phyloP scores from a whole-genome alignment of 805 yeast genomes.

The Komagataella pastoris region DNA sequence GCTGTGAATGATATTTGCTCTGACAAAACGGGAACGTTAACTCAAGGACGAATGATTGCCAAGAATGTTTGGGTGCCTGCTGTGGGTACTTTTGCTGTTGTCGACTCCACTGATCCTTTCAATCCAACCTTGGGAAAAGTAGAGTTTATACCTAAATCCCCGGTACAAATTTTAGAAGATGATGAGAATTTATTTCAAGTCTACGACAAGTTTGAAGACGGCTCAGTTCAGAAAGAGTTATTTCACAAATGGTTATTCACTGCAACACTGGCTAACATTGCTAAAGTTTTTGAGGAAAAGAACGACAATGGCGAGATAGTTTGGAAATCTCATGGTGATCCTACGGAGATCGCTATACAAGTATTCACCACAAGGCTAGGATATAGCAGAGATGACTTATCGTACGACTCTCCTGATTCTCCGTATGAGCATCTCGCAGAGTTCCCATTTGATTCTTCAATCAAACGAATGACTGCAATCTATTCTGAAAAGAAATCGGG shows the following conservation, averaged over 20 bases:
- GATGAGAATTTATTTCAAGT: slow-evolving; percentile 16
- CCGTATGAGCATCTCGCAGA: slow-evolving; percentile 37
- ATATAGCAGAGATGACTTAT: slow-evolving; percentile 28
- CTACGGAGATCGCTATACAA: slow-evolving; percentile 82
- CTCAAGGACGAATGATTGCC: slow-evolving; percentile 73
- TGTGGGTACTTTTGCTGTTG: slow-evolving; percentile 41
- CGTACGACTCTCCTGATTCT: slow-evolving; percentile 20
- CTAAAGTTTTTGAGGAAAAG: slow-evolving; percentile 40
- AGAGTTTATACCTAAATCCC: slow-evolving; percentile 19
- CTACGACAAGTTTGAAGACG: slow-evolving; percentile 7
- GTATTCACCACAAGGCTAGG: slow-evolving; percentile 55
- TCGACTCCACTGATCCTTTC: slow-evolving; percentile 44
- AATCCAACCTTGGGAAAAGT: slow-evolving; percentile 50
- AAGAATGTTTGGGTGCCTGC: slow-evolving; percentile 57
- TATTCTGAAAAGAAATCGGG: slow-evolving; percentile 23
- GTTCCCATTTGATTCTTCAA: slow-evolving; percentile 63
- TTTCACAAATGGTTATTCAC: slow-evolving; percentile 42
- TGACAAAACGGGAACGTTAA: slow-evolving; percentile 73
- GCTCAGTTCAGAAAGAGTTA: slow-evolving; percentile 5
- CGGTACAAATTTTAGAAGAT: slow-evolving; percentile 15
- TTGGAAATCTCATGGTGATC: slow-evolving; percentile 82
- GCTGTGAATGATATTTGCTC: slow-evolving; percentile 72
- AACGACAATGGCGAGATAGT: slow-evolving; percentile 23
- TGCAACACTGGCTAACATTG: slow-evolving; percentile 73
- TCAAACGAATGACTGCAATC: slow-evolving; percentile 61